phyloP scores from a whole-genome alignment of 768 basidiomycete species.

The Psilocybe cubensis region DNA sequence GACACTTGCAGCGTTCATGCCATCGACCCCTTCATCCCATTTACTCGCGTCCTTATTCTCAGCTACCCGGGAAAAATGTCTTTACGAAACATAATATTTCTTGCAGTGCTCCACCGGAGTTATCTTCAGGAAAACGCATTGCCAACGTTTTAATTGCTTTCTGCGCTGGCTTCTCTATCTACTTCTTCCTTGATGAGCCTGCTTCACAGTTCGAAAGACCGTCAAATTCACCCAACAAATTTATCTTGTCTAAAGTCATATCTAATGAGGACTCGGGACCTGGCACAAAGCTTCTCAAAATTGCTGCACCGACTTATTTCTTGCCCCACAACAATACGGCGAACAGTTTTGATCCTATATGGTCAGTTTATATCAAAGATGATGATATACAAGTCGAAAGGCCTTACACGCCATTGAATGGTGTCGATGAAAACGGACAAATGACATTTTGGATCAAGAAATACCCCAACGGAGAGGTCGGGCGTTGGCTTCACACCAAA shows the following conservation, averaged over 20 bases:
- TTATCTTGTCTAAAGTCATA: slow-evolving; percentile 64
- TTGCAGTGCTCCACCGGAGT: not conserved
- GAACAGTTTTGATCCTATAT: slow-evolving; percentile 50
- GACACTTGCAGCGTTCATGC: not conserved
- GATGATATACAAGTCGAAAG: slow-evolving; percentile 89
- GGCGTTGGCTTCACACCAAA: slow-evolving; percentile 80
- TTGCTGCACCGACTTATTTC: slow-evolving; percentile 54
- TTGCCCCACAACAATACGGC: slow-evolving; percentile 29
- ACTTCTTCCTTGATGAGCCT: slow-evolving; percentile 54
- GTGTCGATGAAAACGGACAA: slow-evolving; percentile 65
- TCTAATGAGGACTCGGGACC: slow-evolving; percentile 55
- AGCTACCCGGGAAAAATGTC: not conserved
- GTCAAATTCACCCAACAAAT: slow-evolving; percentile 52
- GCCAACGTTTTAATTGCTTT: slow-evolving; percentile 38
- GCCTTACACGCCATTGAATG: slow-evolving; percentile 81
- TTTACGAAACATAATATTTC: not conserved
- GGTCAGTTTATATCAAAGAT: slow-evolving; percentile 83
- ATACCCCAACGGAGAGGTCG: slow-evolving; percentile 80
- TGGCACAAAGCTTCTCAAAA: slow-evolving; percentile 65
- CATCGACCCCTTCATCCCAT: not conserved
- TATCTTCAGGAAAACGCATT: slow-evolving; percentile 12
- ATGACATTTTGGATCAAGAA: slow-evolving; percentile 84
- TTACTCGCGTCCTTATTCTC: not conserved
- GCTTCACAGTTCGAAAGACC: slow-evolving; percentile 43
- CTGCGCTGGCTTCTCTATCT: slow-evolving; percentile 46